Conservation (phyloP, 306 rosid genomes). For the Castanospermum australe region DNA sequence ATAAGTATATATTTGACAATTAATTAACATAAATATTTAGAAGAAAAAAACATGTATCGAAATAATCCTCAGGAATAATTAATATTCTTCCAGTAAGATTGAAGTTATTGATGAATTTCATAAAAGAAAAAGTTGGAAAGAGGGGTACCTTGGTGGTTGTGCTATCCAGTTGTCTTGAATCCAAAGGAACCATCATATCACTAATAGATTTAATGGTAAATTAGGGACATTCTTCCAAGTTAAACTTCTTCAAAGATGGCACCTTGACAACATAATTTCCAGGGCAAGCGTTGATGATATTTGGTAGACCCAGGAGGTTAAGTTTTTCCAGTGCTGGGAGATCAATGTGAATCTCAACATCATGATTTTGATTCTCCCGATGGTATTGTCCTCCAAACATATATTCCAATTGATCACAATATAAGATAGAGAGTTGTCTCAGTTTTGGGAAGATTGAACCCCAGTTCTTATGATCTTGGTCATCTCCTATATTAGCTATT, state of each 20-base stretch:
- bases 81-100: no score
- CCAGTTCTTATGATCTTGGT: not conserved
- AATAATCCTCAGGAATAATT: no score
- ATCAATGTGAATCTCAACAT: not conserved
- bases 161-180: not conserved
- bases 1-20: no score
- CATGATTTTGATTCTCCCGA: not conserved
- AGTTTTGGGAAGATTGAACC: not conserved
- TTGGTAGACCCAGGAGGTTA: accelerated
- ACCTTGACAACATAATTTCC: not conserved
- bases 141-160: no score
- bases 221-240: accelerated
- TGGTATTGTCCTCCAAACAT: not conserved
- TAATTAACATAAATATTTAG: no score
- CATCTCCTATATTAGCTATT: not conserved
- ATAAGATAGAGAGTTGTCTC: accelerated
- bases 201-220: not conserved
- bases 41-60: no score
- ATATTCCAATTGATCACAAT: not conserved
- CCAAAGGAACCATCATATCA: not conserved
- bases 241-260: not conserved
- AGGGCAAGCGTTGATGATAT: not conserved
- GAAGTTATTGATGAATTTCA: no score
- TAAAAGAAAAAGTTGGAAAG: no score
- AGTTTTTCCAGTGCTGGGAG: not conserved